Base-by-base conservation (phyloP, 768 basidiomycete species). In the Albatrellus ellisii region DNA sequence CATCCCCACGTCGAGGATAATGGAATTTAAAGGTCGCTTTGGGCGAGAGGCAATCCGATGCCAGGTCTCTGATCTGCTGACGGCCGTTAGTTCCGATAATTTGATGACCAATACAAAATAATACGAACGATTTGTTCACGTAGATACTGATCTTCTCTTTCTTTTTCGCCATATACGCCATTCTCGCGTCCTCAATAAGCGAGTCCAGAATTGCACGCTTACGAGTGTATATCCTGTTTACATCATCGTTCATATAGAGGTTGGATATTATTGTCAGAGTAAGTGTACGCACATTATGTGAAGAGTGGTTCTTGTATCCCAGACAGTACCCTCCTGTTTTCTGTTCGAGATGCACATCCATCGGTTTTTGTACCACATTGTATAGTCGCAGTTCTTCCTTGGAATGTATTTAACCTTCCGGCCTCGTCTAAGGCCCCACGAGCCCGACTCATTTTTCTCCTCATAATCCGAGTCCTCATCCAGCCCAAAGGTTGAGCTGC, bases 1-100 rank as follows among this genome's bases (percentile, higher is more conserved):
- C 36, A 84, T 62, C 0, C 81, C 79, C 7, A 73, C 75, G 40
- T 85, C 79, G 12, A 87, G 62, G 26, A 86, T 69, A 42, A 87
- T 77, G 1, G 82, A 83, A 11, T 62, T 59, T 11, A 82, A 56
- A 8, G 77, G 69, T 4, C 84, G 74, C 54, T 82, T 85, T 15
- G 73, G 69, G 21, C 78, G 70, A 7, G 66, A 66, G 10, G 72
- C 66, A 28, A 77, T 64, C 36, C 65, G 65, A 10, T 63, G 62
- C 80, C 79, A 86, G 47, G 59, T 52, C 40, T 70, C 47, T 40
- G 11, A 42, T 36, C 34, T 52, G 26, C 14, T 34, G 24, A 22
- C 17, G 27, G 17, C 22, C 5, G 32, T 42, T 35, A 48, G 31
- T 7, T 8, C 22, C 17, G 26, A 24, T 24, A 43, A 20, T 24